Base-by-base conservation (phyloP, 768 basidiomycete species). In the Agrocybe chaxingu region DNA sequence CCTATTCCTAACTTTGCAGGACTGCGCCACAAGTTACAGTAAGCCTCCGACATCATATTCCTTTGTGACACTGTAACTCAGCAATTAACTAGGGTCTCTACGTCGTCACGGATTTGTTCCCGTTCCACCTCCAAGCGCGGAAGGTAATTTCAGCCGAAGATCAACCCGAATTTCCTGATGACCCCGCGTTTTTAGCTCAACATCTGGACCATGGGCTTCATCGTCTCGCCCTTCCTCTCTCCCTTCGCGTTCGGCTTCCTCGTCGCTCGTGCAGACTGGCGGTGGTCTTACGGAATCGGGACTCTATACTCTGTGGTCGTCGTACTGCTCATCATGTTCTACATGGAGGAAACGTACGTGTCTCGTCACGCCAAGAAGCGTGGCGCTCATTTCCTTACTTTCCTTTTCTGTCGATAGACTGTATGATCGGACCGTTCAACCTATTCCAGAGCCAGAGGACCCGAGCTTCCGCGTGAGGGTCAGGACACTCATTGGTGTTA, bases 181-280 rank as follows among this genome's bases (percentile, higher is more conserved):
- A 12, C 4, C 37, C 24, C 33, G 29, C 34, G 11, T 40, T 7
- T 12, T 11, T 51, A 85, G 82, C 72, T 87, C 33, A 85, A 84
- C 55, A 65, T 82, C 44, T 86, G 84, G 85, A 86, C 84, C 3
- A 81, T 87, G 76, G 86, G 84, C 1, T 84, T 87, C 67, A 76
- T 87, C 58, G 62, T 85, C 24, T 82, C 82, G 10, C 82, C 80
- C 8, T 82, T 82, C 70, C 57, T 80, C 8, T 83, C 82, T 2
- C 86, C 85, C 0, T 85, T 84, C 58, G 73, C 78, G 0, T 81
- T 85, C 53, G 85, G 86, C 3, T 88, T 85, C 70, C 69, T 87
- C 4, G 81, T 82, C 2, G 84, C 82, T 0, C 70, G 78, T 4
- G 71, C 76, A 12, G 73, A 68, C 45, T 85, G 80, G 80, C 65